Percentiles rank a stretch among this genome's conserved stretches.
phyloP scores from a whole-genome alignment of 208 protist species.

The Balamuthia mandrillaris region DNA sequence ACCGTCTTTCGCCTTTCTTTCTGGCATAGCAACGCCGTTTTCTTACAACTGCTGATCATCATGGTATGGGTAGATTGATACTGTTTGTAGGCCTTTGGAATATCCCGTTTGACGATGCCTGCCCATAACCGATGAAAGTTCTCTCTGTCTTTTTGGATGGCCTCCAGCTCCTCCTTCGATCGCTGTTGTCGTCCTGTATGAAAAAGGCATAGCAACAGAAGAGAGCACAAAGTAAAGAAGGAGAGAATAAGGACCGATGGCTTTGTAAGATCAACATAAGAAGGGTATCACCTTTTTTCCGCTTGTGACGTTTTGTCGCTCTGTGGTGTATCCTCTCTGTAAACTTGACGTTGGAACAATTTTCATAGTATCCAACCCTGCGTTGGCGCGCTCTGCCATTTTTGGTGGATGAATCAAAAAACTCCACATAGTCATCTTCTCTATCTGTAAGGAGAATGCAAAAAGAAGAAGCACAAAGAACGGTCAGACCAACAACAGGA shows the following conservation, averaged over 20 bases:
- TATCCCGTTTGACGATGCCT: slow-evolving; percentile 15
- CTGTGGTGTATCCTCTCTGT: no score
- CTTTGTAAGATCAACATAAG: not conserved
- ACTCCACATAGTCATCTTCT: no score
- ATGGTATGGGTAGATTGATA: not conserved
- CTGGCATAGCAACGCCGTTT: slow-evolving; percentile 24
- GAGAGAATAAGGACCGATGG: not conserved
- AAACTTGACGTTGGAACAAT: no score
- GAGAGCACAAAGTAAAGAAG: not conserved
- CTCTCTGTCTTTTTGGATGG: not conserved
- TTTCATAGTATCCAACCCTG: no score
- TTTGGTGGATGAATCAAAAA: no score
- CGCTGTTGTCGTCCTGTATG: not conserved
- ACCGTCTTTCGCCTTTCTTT: not conserved
- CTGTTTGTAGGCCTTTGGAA: not conserved
- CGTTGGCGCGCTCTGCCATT: no score
- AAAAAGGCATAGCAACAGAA: not conserved
- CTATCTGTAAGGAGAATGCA: no score
- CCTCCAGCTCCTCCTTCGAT: not conserved
- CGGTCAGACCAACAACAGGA: no score
- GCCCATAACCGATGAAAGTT: not conserved
- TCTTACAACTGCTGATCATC: not conserved
- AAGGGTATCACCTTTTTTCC: not conserved
- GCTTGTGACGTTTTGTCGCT: no score
- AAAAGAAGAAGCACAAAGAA: no score